A percentile compares a stretch with the other conserved stretches of the same genome.
These are phyloP conservation scores for Misopates orontium DNA, from an alignment of 257 asterid genomes.

Conservation along the genomic window DNA sequence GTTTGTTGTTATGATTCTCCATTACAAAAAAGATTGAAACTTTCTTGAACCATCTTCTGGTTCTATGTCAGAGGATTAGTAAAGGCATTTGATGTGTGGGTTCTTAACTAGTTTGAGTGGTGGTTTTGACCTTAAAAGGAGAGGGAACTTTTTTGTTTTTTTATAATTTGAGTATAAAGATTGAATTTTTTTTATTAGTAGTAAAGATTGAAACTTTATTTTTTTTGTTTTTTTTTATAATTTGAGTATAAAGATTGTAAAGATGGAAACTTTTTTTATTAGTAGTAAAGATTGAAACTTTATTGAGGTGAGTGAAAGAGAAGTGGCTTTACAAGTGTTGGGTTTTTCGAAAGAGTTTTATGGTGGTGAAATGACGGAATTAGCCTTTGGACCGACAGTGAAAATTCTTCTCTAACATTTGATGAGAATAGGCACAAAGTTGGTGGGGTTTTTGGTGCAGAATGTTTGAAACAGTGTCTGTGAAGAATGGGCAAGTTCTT, in stretches of 20 bases:
- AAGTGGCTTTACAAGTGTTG: constrained; percentile 2
- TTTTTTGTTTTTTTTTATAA: no score
- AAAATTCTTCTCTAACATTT: constrained; percentile 26
- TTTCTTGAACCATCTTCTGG: constrained; percentile 67
- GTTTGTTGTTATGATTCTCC: constrained; percentile 46
- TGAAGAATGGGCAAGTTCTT: neutral
- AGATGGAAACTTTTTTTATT: no score
- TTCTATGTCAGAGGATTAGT: constrained; percentile 29
- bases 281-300: no score
- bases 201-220: constrained; percentile 27
- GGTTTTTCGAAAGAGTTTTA: constrained; percentile 17
- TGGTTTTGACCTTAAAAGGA: constrained; percentile 27
- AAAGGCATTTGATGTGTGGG: constrained; percentile 16
- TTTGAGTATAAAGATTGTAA: no score
- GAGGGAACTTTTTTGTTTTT: no score
- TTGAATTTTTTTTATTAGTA: constrained; percentile 29
- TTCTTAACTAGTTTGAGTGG: no score
- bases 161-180: no score
- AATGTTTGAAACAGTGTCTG: constrained; percentile 28
- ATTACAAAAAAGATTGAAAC: constrained; percentile 40
- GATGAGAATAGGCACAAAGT: constrained; percentile 2
- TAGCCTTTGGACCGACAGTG: constrained; percentile 57
- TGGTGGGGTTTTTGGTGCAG: constrained; percentile 27
- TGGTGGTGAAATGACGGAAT: constrained; percentile 39
- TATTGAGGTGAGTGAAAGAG: no score